These are phyloP conservation scores for Penicillium frequentans DNA, from an alignment of 2,329 filamentous ascomycete species.

Conservation along the genomic window DNA sequence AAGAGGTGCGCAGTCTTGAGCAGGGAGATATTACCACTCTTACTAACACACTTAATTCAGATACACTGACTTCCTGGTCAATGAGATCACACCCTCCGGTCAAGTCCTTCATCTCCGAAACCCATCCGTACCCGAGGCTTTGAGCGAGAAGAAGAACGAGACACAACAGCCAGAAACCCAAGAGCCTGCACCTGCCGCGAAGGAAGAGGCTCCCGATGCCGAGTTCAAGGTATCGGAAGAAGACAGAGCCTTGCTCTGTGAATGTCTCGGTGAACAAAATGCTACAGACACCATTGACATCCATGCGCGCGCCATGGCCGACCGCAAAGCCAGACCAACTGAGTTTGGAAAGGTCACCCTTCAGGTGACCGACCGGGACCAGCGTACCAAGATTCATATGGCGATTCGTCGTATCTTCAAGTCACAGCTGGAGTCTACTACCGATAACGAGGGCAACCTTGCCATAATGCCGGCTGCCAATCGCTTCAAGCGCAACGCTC, in stretches of 20 bases:
- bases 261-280: slow-evolving; percentile 53
- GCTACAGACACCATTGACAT: slow-evolving; percentile 55
- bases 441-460: slow-evolving; percentile 68
- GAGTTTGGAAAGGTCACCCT: slow-evolving; percentile 57
- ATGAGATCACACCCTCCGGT: slow-evolving; percentile 78
- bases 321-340: slow-evolving; percentile 56
- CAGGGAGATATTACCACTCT: neutral
- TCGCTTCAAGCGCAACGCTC: slow-evolving; percentile 32
- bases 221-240: slow-evolving; percentile 43
- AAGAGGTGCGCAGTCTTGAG: slow-evolving; percentile 51
- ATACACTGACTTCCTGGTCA: slow-evolving; percentile 90
- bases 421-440: slow-evolving; percentile 74
- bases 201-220: slow-evolving; percentile 15
- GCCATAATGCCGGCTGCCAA: slow-evolving; percentile 52
- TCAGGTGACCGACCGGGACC: slow-evolving; percentile 59
- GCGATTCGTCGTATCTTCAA: slow-evolving; percentile 74
- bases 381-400: slow-evolving; percentile 64
- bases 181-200: slow-evolving; percentile 1
- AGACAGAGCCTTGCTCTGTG: slow-evolving; percentile 45
- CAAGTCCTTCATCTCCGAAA: slow-evolving; percentile 70
- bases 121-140: slow-evolving; percentile 33
- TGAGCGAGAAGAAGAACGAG: slow-evolving; percentile 1
- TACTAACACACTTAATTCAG: slow-evolving; percentile 40
- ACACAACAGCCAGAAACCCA: slow-evolving; percentile 5
- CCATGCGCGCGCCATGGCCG: slow-evolving; percentile 53